phyloP scores from a whole-genome alignment of 2,329 filamentous ascomycete genomes.

The Rhinocladiella similis region DNA sequence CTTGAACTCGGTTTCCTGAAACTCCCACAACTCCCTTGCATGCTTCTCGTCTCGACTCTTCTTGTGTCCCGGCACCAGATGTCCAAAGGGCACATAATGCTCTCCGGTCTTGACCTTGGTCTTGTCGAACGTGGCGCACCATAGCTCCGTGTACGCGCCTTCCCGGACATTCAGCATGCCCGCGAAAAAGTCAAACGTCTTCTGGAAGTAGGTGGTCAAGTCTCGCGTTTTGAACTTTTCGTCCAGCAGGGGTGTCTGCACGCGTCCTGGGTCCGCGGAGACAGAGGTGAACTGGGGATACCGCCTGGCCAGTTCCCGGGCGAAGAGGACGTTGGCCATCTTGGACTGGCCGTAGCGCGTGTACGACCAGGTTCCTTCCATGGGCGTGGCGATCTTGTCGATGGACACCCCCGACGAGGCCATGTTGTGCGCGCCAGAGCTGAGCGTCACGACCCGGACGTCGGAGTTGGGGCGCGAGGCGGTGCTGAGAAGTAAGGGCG shows the following conservation, averaged over 20 bases:
- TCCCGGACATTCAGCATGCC: conserved; percentile 11
- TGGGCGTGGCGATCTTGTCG: conserved; percentile 2
- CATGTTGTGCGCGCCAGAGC: conserved; percentile 32
- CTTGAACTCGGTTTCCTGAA: conserved; percentile 32
- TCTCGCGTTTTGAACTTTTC: conserved; percentile 13
- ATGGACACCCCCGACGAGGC: conserved; percentile 25
- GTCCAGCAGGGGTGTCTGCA: conserved; percentile 39
- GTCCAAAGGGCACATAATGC: conserved; percentile 11
- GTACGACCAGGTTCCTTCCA: conserved; percentile 31
- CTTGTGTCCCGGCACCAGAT: conserved; percentile 32
- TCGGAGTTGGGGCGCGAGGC: conserved; percentile 30
- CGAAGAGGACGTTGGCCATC: conserved; percentile 49
- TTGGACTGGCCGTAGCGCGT: conserved; percentile 48
- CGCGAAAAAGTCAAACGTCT: conserved; percentile 5
- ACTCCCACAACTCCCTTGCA: conserved; percentile 39
- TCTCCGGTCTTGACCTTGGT: conserved; percentile 11
- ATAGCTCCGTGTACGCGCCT: conserved; percentile 27
- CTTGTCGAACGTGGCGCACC: conserved; percentile 28
- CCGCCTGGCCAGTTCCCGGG: conserved; percentile 40
- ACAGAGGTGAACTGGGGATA: conserved; percentile 40
- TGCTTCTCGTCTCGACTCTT: conserved; percentile 28
- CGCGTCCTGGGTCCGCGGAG: conserved; percentile 44
- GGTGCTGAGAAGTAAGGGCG: conserved; percentile 35
- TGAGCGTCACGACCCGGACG: conserved; percentile 47
- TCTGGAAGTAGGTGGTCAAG: conserved; percentile 11